Evolutionary conservation across 176 grass and related monocot genomes (phyloP), one percentile per base, ranked within the genome.

Genomic region (Juncus inflexus): DNA sequence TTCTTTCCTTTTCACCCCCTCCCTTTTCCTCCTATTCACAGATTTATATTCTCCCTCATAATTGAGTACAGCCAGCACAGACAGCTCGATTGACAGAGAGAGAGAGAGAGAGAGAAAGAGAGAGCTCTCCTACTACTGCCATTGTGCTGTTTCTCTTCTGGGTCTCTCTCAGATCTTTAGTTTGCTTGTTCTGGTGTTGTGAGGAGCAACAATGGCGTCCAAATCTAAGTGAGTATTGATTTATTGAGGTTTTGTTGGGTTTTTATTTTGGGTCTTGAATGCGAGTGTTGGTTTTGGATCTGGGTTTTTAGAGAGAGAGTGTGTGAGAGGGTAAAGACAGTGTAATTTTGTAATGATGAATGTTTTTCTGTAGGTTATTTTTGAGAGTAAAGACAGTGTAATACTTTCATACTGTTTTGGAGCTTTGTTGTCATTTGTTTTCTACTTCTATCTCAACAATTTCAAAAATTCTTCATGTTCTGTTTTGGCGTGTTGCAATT

Each of bases 201-300:
- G 47, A 15, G 57, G 1, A 40, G 76, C 76, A 78, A 80, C 79
- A 66, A 63, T 80, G 77, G 77, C 72, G 40, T 60, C 60, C 3
- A 76, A 73, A 72, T 43, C 77, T 10, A 85, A 76, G 82, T 85
- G 70, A 85, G 77, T 19, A 55, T 7, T 13, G 3, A 11, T 67
- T 39, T 13, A 28, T 15, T 50, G 8, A 13, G 13, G 65, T 16
- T 61, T 0, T 38, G 53, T 43, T 3, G 55, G 12, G 53, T 83
- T 54, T 3, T 75, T 60, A 40, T n/a, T 60, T 42, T 50, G 4
- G 39, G 9, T 47, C 43, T 47, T 47, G 6, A 47, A 47, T 47
- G 19, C 19, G 4, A 47, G 43, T 47, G 9, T 2, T 47, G 4
- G 43, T 47, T 47, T 5, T 47, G 43, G 4, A 47, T 47, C 4